Percentiles rank a stretch among this genome's conserved stretches.
Conservation (phyloP, 441 rosid species). For the Brassica balearica region DNA sequence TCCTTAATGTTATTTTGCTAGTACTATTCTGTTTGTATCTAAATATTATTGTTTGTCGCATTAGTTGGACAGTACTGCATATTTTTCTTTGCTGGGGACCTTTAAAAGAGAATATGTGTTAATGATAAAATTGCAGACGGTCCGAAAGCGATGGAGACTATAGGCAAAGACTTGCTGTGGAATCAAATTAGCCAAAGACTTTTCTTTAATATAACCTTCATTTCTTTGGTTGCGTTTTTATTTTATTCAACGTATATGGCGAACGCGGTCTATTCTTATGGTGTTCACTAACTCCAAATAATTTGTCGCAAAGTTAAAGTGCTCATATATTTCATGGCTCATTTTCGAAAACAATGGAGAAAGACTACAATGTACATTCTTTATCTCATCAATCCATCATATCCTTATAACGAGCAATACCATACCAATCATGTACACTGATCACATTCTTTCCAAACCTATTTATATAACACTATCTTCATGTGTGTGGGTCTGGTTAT, state of each 20-base stretch:
- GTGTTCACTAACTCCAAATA: not conserved
- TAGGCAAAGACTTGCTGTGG: not conserved
- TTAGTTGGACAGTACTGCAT: slow-evolving; percentile 10
- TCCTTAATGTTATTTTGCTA: not conserved
- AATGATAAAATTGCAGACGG: slow-evolving; percentile 1
- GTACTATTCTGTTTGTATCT: slow-evolving; percentile 7
- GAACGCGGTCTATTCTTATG: not conserved
- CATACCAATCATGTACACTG: not conserved
- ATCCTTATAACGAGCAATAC: not conserved
- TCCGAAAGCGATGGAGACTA: slow-evolving; percentile 11
- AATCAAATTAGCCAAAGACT: not conserved
- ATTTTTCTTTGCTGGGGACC: not conserved
- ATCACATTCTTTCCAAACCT: not conserved
- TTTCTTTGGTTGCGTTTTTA: not conserved
- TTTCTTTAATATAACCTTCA: not conserved
- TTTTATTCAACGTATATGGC: not conserved
- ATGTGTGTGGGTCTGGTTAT: not conserved
- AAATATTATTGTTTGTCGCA: slow-evolving; percentile 5
- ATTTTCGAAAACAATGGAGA: not conserved
- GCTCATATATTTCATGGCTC: not conserved
- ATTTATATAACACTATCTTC: not conserved
- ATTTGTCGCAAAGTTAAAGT: not conserved
- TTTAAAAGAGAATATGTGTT: slow-evolving; percentile 3
- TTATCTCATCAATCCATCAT: not conserved
- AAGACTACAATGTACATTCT: not conserved